Evolutionary conservation across 2,329 filamentous ascomycete species (phyloP).

Genomic region (Xylaria arbuscula): DNA sequence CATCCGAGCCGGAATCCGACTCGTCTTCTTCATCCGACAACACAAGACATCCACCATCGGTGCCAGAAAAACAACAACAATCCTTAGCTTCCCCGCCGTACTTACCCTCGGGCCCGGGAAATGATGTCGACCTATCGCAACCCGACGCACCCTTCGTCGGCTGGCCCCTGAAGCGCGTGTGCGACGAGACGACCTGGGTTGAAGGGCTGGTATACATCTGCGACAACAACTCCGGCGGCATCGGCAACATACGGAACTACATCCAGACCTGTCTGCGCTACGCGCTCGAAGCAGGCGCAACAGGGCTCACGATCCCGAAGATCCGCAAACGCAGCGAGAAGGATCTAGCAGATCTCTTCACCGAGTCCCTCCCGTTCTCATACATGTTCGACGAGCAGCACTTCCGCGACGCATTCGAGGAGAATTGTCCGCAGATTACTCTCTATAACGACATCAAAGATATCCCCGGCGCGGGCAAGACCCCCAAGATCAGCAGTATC

Average conservation of each 20-base stretch:
- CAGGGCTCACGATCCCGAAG: slow-evolving; percentile 58
- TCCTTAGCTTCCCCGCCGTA: slow-evolving; percentile 9
- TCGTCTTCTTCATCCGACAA: slow-evolving; percentile 1
- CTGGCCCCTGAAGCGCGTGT: slow-evolving; percentile 59
- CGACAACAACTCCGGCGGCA: slow-evolving; percentile 63
- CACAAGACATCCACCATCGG: background rate
- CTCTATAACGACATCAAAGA: slow-evolving; percentile 54
- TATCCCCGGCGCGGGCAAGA: slow-evolving; percentile 52
- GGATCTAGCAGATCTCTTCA: slow-evolving; percentile 57
- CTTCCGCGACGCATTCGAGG: slow-evolving; percentile 54
- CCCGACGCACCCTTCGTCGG: slow-evolving; percentile 57
- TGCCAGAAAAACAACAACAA: slow-evolving; percentile 6
- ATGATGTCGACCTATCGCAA: slow-evolving; percentile 52
- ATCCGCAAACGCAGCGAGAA: slow-evolving; percentile 58
- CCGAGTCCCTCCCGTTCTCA: slow-evolving; percentile 53
- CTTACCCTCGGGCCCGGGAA: slow-evolving; percentile 32
- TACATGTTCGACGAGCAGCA: slow-evolving; percentile 62
- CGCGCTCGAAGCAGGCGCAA: slow-evolving; percentile 60
- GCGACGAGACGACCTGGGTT: slow-evolving; percentile 56
- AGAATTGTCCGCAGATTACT: slow-evolving; percentile 57
- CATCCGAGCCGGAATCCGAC: background rate
- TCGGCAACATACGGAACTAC: slow-evolving; percentile 63
- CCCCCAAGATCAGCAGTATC: slow-evolving; percentile 54
- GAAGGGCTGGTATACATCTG: slow-evolving; percentile 59
- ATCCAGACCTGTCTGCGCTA: slow-evolving; percentile 63